Conservation (phyloP, 768 basidiomycete species). For the Amanita pseudoporphyria region DNA sequence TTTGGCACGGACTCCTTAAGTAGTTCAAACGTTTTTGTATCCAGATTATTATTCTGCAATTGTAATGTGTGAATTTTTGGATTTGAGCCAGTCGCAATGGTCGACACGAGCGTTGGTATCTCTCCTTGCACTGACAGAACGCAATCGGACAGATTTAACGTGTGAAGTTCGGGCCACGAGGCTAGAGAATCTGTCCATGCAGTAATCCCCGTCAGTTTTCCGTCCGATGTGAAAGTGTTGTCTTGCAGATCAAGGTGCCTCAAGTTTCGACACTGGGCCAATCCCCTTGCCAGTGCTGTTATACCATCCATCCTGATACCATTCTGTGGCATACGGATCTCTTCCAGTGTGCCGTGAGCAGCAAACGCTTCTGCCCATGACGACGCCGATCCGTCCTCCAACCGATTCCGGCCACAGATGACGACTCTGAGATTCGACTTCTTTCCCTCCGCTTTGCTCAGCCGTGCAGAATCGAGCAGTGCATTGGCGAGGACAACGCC, state of each 20-base stretch:
- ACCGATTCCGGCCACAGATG: conserved; percentile 92
- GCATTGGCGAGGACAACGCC: conserved; percentile 83
- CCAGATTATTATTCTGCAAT: conserved; percentile 90
- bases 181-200: conserved; percentile 58
- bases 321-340: conserved; percentile 95
- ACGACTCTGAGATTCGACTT: conserved; percentile 66
- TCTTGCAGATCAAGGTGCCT: conserved; percentile 87
- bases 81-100: conserved; percentile 61
- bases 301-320: conserved; percentile 94
- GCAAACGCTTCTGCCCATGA: conserved; percentile 86
- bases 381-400: conserved; percentile 81
- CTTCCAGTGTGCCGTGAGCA: conserved; percentile 69
- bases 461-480: conserved; percentile 62
- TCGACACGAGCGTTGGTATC: conserved; percentile 52
- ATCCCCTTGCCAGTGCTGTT: conserved; percentile 62
- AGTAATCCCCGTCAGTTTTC: conserved; percentile 37
- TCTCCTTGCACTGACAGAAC: conserved; percentile 78
- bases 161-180: conserved; percentile 60
- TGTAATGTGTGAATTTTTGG: conserved; percentile 65
- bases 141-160: conserved; percentile 91
- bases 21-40: conserved; percentile 53
- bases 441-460: conserved; percentile 56
- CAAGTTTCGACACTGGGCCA: conserved; percentile 57
- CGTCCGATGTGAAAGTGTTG: conserved; percentile 67
- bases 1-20: conserved; percentile 57